Conservation (phyloP, 805 yeast genomes). For the Candida glaebosa region DNA sequence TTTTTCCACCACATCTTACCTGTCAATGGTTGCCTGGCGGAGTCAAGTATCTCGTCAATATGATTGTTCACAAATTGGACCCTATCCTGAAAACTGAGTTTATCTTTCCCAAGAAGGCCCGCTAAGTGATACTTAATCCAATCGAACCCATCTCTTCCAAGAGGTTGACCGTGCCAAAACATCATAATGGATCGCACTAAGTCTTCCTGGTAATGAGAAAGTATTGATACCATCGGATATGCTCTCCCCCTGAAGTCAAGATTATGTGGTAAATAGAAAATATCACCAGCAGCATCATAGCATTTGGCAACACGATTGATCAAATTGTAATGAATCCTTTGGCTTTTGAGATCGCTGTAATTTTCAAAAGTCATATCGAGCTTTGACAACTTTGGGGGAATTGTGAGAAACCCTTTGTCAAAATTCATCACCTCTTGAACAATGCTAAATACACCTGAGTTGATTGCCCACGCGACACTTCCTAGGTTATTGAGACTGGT, state of each 20-base stretch:
- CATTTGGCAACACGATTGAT: conserved; percentile 23
- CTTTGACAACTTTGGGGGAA: conserved; percentile 20
- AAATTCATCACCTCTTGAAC: conserved; percentile 18
- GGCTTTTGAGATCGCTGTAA: not conserved
- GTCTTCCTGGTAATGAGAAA: conserved; percentile 37
- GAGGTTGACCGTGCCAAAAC: conserved; percentile 35
- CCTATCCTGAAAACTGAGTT: conserved; percentile 23
- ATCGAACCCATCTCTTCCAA: conserved; percentile 31
- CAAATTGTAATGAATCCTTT: conserved; percentile 9
- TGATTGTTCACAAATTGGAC: conserved; percentile 23
- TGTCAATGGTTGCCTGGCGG: conserved; percentile 26
- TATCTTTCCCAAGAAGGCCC: conserved; percentile 28
- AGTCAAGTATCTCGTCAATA: conserved; percentile 17
- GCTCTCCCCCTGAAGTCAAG: conserved; percentile 41
- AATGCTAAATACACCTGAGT: conserved; percentile 20
- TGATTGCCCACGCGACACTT: conserved; percentile 33
- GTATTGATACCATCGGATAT: conserved; percentile 34
- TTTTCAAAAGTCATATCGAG: conserved; percentile 4
- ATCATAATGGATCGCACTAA: conserved; percentile 28
- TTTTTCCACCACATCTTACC: conserved; percentile 32
- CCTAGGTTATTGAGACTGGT: conserved; percentile 27
- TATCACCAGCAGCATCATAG: conserved; percentile 29
- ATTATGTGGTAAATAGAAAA: conserved; percentile 34
- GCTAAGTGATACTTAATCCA: conserved; percentile 42
- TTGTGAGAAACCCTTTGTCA: conserved; percentile 19